Evolutionary conservation across 2,329 filamentous ascomycete species (phyloP).

Genomic region (Torrubiella hemipterigena): DNA sequence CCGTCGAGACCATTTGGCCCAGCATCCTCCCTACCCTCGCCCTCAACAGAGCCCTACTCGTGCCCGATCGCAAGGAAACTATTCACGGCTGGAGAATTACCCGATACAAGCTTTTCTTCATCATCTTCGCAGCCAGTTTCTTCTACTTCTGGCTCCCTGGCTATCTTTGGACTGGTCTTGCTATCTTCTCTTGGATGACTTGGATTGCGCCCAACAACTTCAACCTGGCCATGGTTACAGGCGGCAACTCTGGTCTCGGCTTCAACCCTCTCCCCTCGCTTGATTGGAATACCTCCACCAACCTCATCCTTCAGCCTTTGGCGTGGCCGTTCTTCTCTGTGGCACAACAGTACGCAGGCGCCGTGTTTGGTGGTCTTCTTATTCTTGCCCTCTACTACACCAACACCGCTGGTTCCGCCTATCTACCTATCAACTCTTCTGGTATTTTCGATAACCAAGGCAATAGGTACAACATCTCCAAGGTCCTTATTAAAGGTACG

Average conservation of each 20-base stretch:
- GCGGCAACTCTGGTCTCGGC: conserved; percentile 19
- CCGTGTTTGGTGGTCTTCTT: conserved; percentile 3
- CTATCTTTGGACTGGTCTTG: conserved; percentile 26
- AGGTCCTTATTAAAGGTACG: conserved; percentile 26
- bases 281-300: conserved; percentile 23
- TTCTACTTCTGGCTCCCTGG: conserved; percentile 32
- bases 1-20: conserved; percentile 20
- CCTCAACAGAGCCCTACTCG: conserved; percentile 19
- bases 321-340: conserved; percentile 5
- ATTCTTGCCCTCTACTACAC: conserved; percentile 8
- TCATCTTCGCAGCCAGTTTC: conserved; percentile 22
- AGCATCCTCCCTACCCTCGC: conserved; percentile 19
- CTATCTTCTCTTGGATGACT: conserved; percentile 32
- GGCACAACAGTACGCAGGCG: conserved; percentile 3
- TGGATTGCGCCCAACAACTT: conserved; percentile 31
- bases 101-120: conserved; percentile 26
- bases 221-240: conserved; percentile 25
- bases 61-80: conserved; percentile 20
- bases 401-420: conserved; percentile 30
- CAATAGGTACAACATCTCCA: conserved; percentile 24
- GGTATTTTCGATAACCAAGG: conserved; percentile 32
- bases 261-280: conserved; percentile 32
- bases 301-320: conserved; percentile 4
- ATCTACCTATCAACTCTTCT: conserved; percentile 35
- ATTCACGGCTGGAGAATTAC: conserved; percentile 29